A percentile compares a stretch with the other conserved stretches of the same genome.
Evolutionary conservation across 2,329 filamentous ascomycete species (phyloP).

Genomic region (Fusarium camptoceras): DNA sequence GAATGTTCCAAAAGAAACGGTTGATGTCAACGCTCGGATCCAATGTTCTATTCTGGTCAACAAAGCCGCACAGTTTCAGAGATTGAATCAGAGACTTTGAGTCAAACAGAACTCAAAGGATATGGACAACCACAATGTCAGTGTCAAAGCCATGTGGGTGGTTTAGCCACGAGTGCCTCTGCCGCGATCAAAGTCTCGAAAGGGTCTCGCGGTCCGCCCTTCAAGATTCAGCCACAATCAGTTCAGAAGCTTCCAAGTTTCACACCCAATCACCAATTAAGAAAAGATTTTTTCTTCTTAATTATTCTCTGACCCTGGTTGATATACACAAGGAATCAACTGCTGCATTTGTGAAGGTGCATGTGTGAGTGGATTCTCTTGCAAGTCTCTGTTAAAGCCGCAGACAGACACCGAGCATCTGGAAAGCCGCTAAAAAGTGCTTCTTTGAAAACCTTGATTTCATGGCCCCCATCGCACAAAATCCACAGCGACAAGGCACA

Average conservation of each 20-base stretch:
- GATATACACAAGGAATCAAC: background rate
- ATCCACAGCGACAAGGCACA: constrained; percentile 29
- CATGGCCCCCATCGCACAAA: constrained; percentile 18
- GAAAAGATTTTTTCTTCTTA: constrained; percentile 27
- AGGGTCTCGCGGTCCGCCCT: constrained; percentile 19
- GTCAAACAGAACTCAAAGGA: constrained; percentile 28
- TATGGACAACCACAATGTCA: constrained; percentile 9
- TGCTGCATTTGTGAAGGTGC: constrained; percentile 25
- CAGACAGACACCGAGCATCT: constrained; percentile 10
- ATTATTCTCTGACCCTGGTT: background rate
- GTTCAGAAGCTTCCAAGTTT: background rate
- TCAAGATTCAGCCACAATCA: constrained; percentile 26
- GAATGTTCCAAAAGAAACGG: constrained; percentile 8
- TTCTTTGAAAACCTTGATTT: constrained; percentile 36
- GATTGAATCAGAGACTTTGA: constrained; percentile 36
- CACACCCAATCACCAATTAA: constrained; percentile 21
- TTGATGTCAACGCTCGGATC: constrained; percentile 5
- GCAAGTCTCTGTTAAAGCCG: constrained; percentile 7
- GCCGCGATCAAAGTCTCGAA: constrained; percentile 28
- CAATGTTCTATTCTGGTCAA: constrained; percentile 24
- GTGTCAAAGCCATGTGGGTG: constrained; percentile 30
- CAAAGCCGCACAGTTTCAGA: constrained; percentile 20
- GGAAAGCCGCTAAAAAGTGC: constrained; percentile 32
- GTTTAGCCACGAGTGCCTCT: constrained; percentile 36
- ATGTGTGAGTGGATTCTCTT: constrained; percentile 37